A percentile compares a stretch with the other conserved stretches of the same genome.
Conservation (phyloP, 2,329 filamentous ascomycete species). For the Drechmeria coniospora region DNA sequence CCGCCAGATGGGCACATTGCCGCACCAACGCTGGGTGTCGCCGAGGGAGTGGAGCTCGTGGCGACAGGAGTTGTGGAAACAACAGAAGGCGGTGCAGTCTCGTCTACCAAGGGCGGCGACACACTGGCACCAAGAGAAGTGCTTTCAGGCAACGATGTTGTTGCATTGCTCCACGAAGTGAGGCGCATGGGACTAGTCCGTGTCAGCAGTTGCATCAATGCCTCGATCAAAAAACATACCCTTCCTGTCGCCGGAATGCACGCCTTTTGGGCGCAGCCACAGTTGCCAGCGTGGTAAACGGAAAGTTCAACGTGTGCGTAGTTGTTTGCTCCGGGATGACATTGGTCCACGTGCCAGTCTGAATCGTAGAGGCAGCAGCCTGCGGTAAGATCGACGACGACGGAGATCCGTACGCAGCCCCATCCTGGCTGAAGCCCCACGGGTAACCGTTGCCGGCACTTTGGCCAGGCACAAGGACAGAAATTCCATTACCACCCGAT, state of each 20-base stretch:
- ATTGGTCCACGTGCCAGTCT: conserved; percentile 24
- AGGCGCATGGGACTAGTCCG: neutral
- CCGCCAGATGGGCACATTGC: conserved; percentile 14
- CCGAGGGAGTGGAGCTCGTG: conserved; percentile 1
- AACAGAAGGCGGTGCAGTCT: neutral
- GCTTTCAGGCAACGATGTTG: conserved; percentile 7
- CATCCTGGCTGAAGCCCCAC: conserved; percentile 6
- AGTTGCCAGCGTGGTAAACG: conserved; percentile 22
- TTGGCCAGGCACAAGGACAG: conserved; percentile 6
- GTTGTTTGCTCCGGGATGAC: conserved; percentile 22
- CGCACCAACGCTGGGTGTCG: conserved; percentile 5
- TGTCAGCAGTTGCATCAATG: no score
- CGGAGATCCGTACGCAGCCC: conserved; percentile 9
- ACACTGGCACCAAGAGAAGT: conserved; percentile 9
- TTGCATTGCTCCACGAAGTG: conserved; percentile 17
- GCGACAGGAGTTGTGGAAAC: neutral
- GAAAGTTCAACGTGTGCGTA: conserved; percentile 23
- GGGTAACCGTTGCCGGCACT: conserved; percentile 9
- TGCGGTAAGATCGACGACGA: conserved; percentile 9
- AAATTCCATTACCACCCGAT: conserved; percentile 5
- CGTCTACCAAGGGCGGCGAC: conserved; percentile 9
- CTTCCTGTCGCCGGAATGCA: conserved; percentile 13
- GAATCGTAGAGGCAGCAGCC: conserved; percentile 6
- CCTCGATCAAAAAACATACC: no score
- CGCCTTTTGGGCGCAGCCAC: conserved; percentile 13